A percentile compares a stretch with the other conserved stretches of the same genome.
Conservation (phyloP, 2,329 filamentous ascomycete genomes). For the Coniochaeta hoffmannii region DNA sequence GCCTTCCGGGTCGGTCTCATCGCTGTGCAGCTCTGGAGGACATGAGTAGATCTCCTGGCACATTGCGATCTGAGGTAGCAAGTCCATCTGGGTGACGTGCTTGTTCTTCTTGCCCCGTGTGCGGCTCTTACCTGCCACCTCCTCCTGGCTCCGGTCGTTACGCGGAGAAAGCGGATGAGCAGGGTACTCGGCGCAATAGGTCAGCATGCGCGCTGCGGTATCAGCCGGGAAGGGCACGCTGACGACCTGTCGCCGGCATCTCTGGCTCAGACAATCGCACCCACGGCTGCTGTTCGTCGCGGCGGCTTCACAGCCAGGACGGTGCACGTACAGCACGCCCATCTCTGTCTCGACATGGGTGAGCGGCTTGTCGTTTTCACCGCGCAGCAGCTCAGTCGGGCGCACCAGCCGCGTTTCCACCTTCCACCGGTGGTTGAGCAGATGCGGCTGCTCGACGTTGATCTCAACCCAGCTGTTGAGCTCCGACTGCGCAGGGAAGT, state of each 20-base stretch:
- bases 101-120: conserved; percentile 18
- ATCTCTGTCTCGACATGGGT: conserved; percentile 37
- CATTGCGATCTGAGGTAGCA: conserved; percentile 56
- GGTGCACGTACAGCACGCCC: conserved; percentile 40
- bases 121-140: conserved; percentile 11
- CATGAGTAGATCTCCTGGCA: conserved; percentile 59
- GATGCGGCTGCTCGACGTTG: conserved; percentile 42
- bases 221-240: conserved; percentile 50
- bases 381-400: conserved; percentile 44
- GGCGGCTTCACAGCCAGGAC: conserved; percentile 41
- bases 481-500: conserved; percentile 52
- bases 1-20: conserved; percentile 8
- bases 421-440: conserved; percentile 53
- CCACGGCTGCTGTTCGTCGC: conserved; percentile 21
- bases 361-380: conserved; percentile 24
- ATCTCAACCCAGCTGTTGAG: conserved; percentile 53
- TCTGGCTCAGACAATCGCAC: conserved; percentile 41
- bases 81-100: conserved; percentile 41
- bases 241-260: conserved; percentile 37
- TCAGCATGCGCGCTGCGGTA: conserved; percentile 51
- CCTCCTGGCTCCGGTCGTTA: conserved; percentile 15
- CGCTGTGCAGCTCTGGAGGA: conserved; percentile 28
- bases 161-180: conserved; percentile 24
- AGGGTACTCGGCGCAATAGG: conserved; percentile 46
- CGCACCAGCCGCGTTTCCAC: conserved; percentile 51